Conservation (phyloP, 2,329 filamentous ascomycete genomes). For the Arthrobotrys megalospora region DNA sequence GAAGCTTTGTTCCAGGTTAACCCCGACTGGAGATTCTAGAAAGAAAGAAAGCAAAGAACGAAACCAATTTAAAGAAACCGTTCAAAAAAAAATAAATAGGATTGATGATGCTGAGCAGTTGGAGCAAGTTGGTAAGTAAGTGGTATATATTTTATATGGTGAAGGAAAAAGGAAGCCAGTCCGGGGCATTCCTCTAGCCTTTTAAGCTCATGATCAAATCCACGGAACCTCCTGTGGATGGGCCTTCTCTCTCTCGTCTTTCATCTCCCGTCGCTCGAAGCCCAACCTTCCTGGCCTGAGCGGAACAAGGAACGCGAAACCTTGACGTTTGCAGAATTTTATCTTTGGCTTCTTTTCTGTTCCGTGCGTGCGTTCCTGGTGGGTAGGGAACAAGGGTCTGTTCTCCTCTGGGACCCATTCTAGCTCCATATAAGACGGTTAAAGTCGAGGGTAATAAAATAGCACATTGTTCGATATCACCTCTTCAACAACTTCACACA, state of each 20-base stretch:
- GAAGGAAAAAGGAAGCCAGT: constrained; percentile 21
- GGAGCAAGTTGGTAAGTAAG: no score
- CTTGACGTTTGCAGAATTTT: constrained; percentile 61
- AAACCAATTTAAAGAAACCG: no score
- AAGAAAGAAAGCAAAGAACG: no score
- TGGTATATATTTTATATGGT: constrained; percentile 1
- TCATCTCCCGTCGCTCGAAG: constrained; percentile 43
- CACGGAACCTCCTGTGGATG: constrained; percentile 22
- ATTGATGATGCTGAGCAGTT: no score
- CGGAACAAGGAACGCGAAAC: constrained; percentile 61
- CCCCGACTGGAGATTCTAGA: not conserved
- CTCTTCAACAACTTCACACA: constrained; percentile 36
- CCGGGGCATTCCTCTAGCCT: constrained; percentile 28
- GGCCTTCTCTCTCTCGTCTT: constrained; percentile 20
- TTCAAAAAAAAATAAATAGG: no score
- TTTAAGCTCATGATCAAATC: constrained; percentile 42
- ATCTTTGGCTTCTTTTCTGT: constrained; percentile 34
- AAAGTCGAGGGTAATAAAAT: constrained; percentile 58
- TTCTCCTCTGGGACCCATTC: constrained; percentile 52
- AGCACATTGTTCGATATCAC: constrained; percentile 43
- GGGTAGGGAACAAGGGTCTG: constrained; percentile 57
- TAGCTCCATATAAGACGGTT: constrained; percentile 55
- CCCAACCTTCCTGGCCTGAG: constrained; percentile 58
- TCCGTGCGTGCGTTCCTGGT: constrained; percentile 59
- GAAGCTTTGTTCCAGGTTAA: not conserved